Base-by-base conservation (phyloP, 2,329 filamentous ascomycete genomes). In the Beauveria bassiana region DNA sequence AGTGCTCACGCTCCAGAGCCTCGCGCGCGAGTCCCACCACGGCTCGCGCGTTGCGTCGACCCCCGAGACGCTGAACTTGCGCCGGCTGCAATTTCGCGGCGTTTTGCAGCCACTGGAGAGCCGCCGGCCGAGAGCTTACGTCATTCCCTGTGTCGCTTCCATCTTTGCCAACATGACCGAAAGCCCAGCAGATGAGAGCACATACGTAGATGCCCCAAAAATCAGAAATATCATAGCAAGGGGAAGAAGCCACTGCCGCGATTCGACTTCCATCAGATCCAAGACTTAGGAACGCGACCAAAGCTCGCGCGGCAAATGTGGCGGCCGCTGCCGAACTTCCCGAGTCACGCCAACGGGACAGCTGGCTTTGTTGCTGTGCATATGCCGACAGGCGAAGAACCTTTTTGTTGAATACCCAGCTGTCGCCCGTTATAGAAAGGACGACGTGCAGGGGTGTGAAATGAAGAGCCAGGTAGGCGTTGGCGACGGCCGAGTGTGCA, bases 181-280 rank as follows among this genome's bases (percentile, higher is more conserved):
- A 82, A 1, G 82, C 81, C 84, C 84, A 86, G 72, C 80, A 84
- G 65, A 86, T 81, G 55, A 86, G 74, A 8, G 81, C 74, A 64
- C 81, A 84, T 8, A 81, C 78, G 66, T 86, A 85, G 54, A 85
- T 67, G 38, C 74, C 78, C 81, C 81, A 84, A 66, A 81, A 83
- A 64, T 81, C 77, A 2, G 77, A 78, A 47, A 84, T 72, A 58
- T 79, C 75, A 20, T 64, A 68, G 61, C 72, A 69, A 14, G 63
- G 52, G 18, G 65, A 64, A 26, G 62, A 64, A 31, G 66, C 62
- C 59, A 50, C 65, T 12, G 28, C 61, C 56, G 3, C 28, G 7
- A 5, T 49, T 2, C 51, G 40, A 24, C 38, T 45, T 4, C 45
- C 47, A 22, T 55, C 52, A 24, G 63, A 38, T 5, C 63, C 63